Evolutionary conservation across 805 yeast genomes (phyloP).

Genomic region (Sugiyamaella boreocaroliniensis): DNA sequence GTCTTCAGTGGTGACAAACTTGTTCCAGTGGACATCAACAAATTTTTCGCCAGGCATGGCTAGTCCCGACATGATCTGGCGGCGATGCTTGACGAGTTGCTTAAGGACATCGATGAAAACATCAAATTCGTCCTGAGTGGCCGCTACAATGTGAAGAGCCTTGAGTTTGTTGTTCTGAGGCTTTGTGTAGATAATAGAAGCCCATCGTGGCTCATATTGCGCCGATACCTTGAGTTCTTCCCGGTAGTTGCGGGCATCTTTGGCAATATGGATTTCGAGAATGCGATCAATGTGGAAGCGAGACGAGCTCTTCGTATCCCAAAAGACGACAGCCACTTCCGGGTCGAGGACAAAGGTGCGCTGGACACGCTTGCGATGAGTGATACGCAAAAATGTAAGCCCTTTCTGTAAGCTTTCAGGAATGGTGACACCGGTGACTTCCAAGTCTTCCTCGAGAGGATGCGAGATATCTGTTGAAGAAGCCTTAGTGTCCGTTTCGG

Average conservation of each 20-base stretch:
- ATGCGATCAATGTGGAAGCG: slow-evolving; percentile 54
- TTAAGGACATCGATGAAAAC: slow-evolving; percentile 49
- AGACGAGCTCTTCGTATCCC: slow-evolving; percentile 49
- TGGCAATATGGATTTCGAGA: slow-evolving; percentile 52
- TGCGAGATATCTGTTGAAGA: background rate
- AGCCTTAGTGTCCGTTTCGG: background rate
- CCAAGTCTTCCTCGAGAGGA: background rate
- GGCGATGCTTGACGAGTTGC: slow-evolving; percentile 49
- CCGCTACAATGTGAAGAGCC: slow-evolving; percentile 72
- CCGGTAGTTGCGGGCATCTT: slow-evolving; percentile 74
- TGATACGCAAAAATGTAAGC: slow-evolving; percentile 56
- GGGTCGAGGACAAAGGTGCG: slow-evolving; percentile 52
- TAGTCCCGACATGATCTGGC: slow-evolving; percentile 55
- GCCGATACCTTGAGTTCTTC: slow-evolving; percentile 74
- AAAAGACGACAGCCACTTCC: slow-evolving; percentile 45
- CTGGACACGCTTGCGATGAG: slow-evolving; percentile 61
- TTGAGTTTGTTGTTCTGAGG: slow-evolving; percentile 57
- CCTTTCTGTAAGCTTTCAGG: slow-evolving; percentile 50
- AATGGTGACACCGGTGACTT: slow-evolving; percentile 31
- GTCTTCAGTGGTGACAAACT: slow-evolving; percentile 30
- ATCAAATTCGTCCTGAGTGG: slow-evolving; percentile 45
- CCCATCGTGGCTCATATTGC: slow-evolving; percentile 65
- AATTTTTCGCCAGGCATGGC: slow-evolving; percentile 58
- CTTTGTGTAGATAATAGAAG: slow-evolving; percentile 66
- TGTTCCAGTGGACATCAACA: slow-evolving; percentile 59